Base-by-base conservation (phyloP, 163 green algal species). In the Volvox carteri region DNA sequence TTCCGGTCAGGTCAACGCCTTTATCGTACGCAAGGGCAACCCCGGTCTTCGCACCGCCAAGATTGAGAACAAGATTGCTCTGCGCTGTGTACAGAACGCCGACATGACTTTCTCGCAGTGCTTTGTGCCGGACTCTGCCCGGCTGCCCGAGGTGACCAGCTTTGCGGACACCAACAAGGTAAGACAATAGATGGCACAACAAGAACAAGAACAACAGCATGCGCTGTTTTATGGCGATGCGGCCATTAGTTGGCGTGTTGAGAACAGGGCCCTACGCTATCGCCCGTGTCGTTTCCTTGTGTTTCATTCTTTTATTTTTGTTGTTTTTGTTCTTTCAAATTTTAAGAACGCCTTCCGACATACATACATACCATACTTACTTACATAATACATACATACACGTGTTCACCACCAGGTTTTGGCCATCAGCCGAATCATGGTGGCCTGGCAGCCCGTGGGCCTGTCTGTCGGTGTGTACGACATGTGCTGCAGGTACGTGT, bases 31-130 rank as follows among this genome's bases (percentile, higher is more conserved):
- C 86, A 99, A 99, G 90, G 96, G 95, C 84, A 96, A 95, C 28
- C 93, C 94, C 1, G 97, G 97, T 12, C 95, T 98, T 56, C 94
- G 89, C 39, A 94, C 96, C 16, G 91, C 72, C 77, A 99, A 98
- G 93, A 99, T 99, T 78, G 94, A 99, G 88, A 98, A 98, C 94
- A 99, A 99, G 93, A 99, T 98, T 62, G 95, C 97, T 5, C 96
- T 99, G 91, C 94, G 97, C 41, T 98, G 96, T 78, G 97, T 99
- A 18, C 97, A 99, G 87, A 99, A 99, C 89, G 97, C 95, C 25
- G 97, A 99, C 95, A 99, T 99, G 92, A 78, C 65, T n/a, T 95
- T 95, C 70, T 77, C 90, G 14, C 42, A 90, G 68, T 96, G 93
- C 89, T 98, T 98, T 89, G 96, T 99, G 83, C 93, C 97, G 1